Evolutionary conservation across 2,329 filamentous ascomycete genomes (phyloP).

Genomic region (Aspergillus tamarii): DNA sequence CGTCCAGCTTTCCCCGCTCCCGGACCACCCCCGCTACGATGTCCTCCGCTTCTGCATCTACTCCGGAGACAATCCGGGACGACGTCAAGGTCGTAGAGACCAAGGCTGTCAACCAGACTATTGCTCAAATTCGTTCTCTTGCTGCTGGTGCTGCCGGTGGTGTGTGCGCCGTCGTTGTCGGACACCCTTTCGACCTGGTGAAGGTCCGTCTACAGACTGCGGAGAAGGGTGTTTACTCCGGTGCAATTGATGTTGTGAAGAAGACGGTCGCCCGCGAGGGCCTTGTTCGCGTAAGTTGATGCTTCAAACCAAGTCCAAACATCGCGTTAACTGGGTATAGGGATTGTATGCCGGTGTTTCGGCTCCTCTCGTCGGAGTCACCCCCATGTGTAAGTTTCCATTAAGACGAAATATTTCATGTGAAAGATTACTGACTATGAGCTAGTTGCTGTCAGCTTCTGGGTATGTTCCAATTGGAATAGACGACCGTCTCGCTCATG

Average conservation of each 20-base stretch:
- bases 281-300: conserved; percentile 56
- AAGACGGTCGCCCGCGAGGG: conserved; percentile 89
- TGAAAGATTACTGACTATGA: conserved; percentile 8
- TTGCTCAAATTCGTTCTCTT: conserved; percentile 76
- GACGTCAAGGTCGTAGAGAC: conserved; percentile 31
- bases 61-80: conserved; percentile 34
- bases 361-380: conserved; percentile 91
- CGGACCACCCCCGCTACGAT: conserved; percentile 26
- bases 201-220: conserved; percentile 97
- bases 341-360: conserved; percentile 97
- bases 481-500: not conserved
- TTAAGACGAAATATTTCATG: not conserved
- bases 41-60: conserved; percentile 33
- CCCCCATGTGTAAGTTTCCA: conserved; percentile 87
- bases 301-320: not conserved
- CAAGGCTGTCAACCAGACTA: conserved; percentile 47
- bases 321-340: conserved; percentile 39
- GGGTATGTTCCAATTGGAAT: conserved; percentile 47
- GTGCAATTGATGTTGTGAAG: conserved; percentile 87
- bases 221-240: conserved; percentile 86
- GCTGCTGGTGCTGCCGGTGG: conserved; percentile 90
- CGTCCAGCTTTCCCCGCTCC: conserved; percentile 9
- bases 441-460: conserved; percentile 68
- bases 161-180: conserved; percentile 88
- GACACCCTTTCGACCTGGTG: conserved; percentile 96